Evolutionary conservation across 768 basidiomycete species (phyloP).

Genomic region (Auricularia auricula-judae): DNA sequence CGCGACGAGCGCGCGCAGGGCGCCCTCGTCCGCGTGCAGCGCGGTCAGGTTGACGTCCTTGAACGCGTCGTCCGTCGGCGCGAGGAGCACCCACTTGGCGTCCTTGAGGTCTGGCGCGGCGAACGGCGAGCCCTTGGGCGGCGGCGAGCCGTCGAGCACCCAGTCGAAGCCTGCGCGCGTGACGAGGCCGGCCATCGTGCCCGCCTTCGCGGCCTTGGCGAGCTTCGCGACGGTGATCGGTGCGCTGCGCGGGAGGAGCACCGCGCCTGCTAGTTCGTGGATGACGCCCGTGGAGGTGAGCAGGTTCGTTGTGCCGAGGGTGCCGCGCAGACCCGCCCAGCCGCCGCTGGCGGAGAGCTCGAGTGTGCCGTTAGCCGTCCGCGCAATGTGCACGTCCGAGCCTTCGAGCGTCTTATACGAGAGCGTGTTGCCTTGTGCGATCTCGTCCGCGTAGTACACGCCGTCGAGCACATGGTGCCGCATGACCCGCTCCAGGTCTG

Average conservation of each 20-base stretch:
- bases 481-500: constrained; percentile 74
- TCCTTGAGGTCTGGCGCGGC: constrained; percentile 36
- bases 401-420: constrained; percentile 81
- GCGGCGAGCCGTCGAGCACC: constrained; percentile 77
- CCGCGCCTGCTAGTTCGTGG: constrained; percentile 67
- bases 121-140: constrained; percentile 62
- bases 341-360: constrained; percentile 59
- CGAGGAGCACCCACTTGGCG: constrained; percentile 77
- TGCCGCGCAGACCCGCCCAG: constrained; percentile 58
- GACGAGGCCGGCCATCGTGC: constrained; percentile 79
- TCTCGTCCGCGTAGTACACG: constrained; percentile 56
- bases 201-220: constrained; percentile 76
- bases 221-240: constrained; percentile 84
- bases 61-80: constrained; percentile 89
- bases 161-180: constrained; percentile 81
- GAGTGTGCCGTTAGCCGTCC: constrained; percentile 33
- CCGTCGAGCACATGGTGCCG: constrained; percentile 76
- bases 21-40: constrained; percentile 45
- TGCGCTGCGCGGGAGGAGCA: constrained; percentile 80
- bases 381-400: constrained; percentile 63
- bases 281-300: constrained; percentile 86
- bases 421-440: constrained; percentile 54
- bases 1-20: constrained; percentile 48
- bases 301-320: constrained; percentile 47
- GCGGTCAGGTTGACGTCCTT: constrained; percentile 71